phyloP scores from a whole-genome alignment of 176 grass and related monocot species.

The Bolboschoenus planiculmis region DNA sequence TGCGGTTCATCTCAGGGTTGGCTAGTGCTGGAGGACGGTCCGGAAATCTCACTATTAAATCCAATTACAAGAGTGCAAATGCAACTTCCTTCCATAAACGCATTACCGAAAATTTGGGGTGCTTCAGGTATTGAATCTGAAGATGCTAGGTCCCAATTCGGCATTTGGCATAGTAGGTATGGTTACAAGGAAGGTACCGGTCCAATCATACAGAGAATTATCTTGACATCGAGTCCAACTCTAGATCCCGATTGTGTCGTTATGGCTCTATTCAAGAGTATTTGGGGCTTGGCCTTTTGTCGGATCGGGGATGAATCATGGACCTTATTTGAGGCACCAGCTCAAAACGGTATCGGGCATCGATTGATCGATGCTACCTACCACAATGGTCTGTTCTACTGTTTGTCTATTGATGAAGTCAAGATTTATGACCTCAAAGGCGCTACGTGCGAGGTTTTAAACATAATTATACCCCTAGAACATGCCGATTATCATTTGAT shows the following conservation, averaged over 20 bases:
- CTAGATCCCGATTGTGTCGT: slow-evolving; percentile 5
- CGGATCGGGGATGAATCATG: slow-evolving; percentile 17
- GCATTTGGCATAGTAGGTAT: slow-evolving; percentile 9
- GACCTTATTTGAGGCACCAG: slow-evolving; percentile 17
- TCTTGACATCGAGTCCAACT: slow-evolving; percentile 7
- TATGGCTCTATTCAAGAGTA: slow-evolving; percentile 17
- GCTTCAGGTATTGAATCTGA: background rate
- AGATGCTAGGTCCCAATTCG: background rate
- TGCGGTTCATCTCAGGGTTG: slow-evolving; percentile 14
- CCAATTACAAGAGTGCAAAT: slow-evolving; percentile 12
- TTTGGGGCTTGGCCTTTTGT: slow-evolving; percentile 21
- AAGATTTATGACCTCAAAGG: background rate
- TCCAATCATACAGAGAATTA: slow-evolving; percentile 4
- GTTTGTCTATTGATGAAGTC: slow-evolving; percentile 13
- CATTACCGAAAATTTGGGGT: background rate
- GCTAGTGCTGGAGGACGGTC: background rate
- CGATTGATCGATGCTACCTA: slow-evolving; percentile 11
- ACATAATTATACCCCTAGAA: slow-evolving; percentile 19
- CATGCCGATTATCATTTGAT: slow-evolving; percentile 16
- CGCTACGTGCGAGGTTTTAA: background rate
- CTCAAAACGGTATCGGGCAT: background rate
- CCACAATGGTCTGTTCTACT: slow-evolving; percentile 15
- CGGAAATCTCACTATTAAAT: background rate
- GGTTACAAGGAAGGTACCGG: background rate
- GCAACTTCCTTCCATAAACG: background rate